Percentiles rank a stretch among this genome's conserved stretches.
Evolutionary conservation across 1,139 yeast genomes (phyloP).

Genomic region (Yamadazyma kanchanaburiensis): DNA sequence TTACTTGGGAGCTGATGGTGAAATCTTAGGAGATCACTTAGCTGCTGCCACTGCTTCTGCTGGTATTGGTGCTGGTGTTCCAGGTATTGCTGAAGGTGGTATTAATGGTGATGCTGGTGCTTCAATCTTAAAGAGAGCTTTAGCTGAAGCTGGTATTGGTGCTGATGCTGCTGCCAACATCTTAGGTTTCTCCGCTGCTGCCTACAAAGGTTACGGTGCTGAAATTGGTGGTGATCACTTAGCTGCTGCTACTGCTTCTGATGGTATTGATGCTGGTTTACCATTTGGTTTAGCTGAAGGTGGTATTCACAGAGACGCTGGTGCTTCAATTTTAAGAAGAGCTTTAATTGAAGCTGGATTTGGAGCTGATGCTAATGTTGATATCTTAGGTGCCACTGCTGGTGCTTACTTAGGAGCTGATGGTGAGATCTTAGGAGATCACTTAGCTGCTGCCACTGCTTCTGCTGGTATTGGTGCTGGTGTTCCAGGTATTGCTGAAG

Average conservation of each 20-base stretch:
- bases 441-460: conserved; percentile 12
- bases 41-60: conserved; percentile 12
- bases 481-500: conserved; percentile 9
- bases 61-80: conserved; percentile 10
- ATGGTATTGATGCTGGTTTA: conserved; percentile 9
- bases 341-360: conserved; percentile 10
- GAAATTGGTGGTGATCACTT: conserved; percentile 12
- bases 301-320: conserved; percentile 9
- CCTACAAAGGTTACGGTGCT: conserved; percentile 10
- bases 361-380: conserved; percentile 7
- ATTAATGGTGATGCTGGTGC: conserved; percentile 10
- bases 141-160: conserved; percentile 12
- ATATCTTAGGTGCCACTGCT: conserved; percentile 8
- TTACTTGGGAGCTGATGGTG: conserved; percentile 10
- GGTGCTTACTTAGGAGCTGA: conserved; percentile 8
- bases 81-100: conserved; percentile 11
- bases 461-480: conserved; percentile 10
- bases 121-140: conserved; percentile 13
- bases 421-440: conserved; percentile 11
- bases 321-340: conserved; percentile 10
- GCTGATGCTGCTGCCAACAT: conserved; percentile 10
- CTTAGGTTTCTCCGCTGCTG: conserved; percentile 10
- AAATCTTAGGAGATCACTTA: conserved; percentile 11
- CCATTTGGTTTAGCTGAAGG: conserved; percentile 10
- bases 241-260: conserved; percentile 12